Evolutionary conservation across 768 basidiomycete species (phyloP).

Genomic region (Auricularia heimuer): DNA sequence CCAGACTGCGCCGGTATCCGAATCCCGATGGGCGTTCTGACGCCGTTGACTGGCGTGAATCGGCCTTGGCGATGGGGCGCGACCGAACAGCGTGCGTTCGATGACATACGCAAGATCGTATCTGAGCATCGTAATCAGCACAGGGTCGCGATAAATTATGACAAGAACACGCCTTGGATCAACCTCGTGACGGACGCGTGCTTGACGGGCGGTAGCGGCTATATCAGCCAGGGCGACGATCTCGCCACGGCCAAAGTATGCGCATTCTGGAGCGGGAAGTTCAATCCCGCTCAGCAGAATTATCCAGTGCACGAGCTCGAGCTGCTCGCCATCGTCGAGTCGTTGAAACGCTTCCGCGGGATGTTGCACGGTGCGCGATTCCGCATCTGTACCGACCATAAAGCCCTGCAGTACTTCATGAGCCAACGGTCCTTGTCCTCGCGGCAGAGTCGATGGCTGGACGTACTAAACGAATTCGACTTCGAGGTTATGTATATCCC

Average conservation of each 20-base stretch:
- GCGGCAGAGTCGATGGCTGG: constrained; percentile 28
- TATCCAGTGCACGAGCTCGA: constrained; percentile 34
- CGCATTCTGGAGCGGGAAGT: constrained; percentile 28
- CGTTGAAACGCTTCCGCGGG: constrained; percentile 25
- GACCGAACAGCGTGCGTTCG: constrained; percentile 13
- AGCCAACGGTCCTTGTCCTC: constrained; percentile 24
- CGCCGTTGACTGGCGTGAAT: constrained; percentile 10
- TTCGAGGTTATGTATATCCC: constrained; percentile 24
- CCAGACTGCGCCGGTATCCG: constrained; percentile 11
- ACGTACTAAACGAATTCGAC: constrained; percentile 22
- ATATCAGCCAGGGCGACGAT: constrained; percentile 18
- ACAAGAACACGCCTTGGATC: not conserved
- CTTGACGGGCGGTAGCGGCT: constrained; percentile 11
- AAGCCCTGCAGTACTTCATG: constrained; percentile 21
- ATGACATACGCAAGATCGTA: constrained; percentile 11
- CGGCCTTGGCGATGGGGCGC: constrained; percentile 10
- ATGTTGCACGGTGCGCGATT: constrained; percentile 24
- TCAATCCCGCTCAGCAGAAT: constrained; percentile 29
- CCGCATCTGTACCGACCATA: constrained; percentile 23
- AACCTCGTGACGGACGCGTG: constrained; percentile 8
- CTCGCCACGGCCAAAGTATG: constrained; percentile 18
- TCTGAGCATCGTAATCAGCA: not conserved
- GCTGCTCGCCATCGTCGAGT: constrained; percentile 28
- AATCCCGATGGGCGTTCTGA: constrained; percentile 8
- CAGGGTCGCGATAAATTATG: not conserved